Evolutionary conservation across 352 stramenopile species (phyloP).

Genomic region (Globisporangium iwayamae): DNA sequence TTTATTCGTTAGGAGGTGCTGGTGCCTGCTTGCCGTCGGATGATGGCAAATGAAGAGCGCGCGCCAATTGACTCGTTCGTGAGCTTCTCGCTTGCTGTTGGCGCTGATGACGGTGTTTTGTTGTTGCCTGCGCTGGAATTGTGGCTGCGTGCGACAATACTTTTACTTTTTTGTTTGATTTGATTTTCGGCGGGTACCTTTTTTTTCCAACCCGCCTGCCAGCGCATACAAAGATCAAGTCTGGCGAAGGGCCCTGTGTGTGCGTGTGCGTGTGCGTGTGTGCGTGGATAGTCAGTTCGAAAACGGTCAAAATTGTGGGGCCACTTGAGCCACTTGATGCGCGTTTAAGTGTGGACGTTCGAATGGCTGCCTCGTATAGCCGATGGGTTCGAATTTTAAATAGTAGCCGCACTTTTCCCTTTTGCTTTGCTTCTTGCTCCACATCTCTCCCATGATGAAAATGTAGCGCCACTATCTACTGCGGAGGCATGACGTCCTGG

Average conservation of each 20-base stretch:
- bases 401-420: no score
- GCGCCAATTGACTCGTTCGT: background rate
- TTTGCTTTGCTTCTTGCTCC: background rate
- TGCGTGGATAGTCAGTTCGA: background rate
- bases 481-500: constrained; percentile 47
- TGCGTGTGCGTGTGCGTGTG: no score
- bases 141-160: background rate
- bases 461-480: background rate
- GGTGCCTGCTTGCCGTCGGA: background rate
- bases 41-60: background rate
- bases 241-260: no score
- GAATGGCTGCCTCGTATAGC: background rate
- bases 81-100: background rate
- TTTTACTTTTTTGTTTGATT: background rate
- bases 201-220: background rate
- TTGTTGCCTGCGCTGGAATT: background rate
- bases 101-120: no score
- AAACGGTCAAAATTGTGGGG: background rate
- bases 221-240: no score
- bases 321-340: no score
- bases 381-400: background rate
- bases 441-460: background rate
- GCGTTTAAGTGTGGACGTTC: no score
- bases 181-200: background rate
- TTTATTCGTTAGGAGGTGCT: background rate